A percentile compares a stretch with the other conserved stretches of the same genome.
phyloP scores from a whole-genome alignment of 495 filamentous ascomycete species.

The Tetracladium marchalianum region DNA sequence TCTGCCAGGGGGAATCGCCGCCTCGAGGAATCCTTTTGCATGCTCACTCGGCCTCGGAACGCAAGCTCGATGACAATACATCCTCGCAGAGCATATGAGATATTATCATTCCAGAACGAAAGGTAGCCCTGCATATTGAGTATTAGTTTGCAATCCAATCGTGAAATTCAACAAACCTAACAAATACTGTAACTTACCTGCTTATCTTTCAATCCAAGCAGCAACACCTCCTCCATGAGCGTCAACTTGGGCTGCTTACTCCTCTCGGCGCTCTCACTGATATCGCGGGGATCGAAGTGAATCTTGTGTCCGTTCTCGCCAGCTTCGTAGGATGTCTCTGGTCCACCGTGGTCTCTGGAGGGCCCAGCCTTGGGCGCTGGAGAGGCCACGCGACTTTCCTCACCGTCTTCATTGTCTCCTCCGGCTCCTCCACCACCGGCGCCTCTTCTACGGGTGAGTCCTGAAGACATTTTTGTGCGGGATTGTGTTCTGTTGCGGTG shows the following conservation, averaged over 20 bases:
- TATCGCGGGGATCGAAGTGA: constrained; percentile 92
- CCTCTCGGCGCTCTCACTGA: constrained; percentile 92
- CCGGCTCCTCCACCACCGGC: constrained; percentile 46
- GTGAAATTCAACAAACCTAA: neutral
- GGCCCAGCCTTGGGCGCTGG: constrained; percentile 48
- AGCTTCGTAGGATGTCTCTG: constrained; percentile 87
- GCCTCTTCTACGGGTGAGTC: constrained; percentile 69
- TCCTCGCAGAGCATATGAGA: constrained; percentile 91
- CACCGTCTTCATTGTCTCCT: constrained; percentile 46
- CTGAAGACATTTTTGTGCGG: constrained; percentile 50
- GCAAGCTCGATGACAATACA: constrained; percentile 97
- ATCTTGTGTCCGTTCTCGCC: constrained; percentile 98
- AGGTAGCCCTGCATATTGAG: constrained; percentile 55
- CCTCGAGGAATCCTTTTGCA: constrained; percentile 93
- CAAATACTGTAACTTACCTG: constrained; percentile 59
- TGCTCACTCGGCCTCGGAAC: constrained; percentile 90
- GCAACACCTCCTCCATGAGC: constrained; percentile 93
- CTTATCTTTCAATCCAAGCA: constrained; percentile 96
- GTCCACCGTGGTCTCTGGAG: constrained; percentile 51
- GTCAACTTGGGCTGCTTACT: constrained; percentile 98
- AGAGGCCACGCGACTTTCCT: constrained; percentile 55
- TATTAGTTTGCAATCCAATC: constrained; percentile 4
- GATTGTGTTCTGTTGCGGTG: neutral
- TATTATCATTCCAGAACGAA: constrained; percentile 99
- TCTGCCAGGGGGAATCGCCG: constrained; percentile 88